Base-by-base conservation (phyloP, 768 basidiomycete species). In the Suillus clintonianus region DNA sequence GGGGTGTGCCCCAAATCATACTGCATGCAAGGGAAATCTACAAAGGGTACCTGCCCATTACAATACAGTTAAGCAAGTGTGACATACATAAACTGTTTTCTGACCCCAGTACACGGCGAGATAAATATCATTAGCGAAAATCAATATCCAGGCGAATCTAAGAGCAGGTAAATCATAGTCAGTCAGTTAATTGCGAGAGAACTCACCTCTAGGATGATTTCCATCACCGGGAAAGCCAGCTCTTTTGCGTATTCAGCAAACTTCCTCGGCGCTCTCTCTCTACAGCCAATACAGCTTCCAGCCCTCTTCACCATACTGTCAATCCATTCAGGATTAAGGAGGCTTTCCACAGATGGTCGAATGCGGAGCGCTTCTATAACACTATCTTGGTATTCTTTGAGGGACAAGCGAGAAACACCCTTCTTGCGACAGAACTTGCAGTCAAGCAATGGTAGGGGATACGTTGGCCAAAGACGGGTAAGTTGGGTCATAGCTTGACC, bases 381-480 rank as follows among this genome's bases (percentile, higher is more conserved):
- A 30, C 74, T 72, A 61, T 76, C 76, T 57, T 76, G 74, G 61
- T 76, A 76, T 36, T 55, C 68, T 63, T 72, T 77, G 9, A 74
- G 53, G 7, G 76, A 67, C 39, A 76, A 48, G 58, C 74, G 74
- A 24, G 76, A 67, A n/a, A 76, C 51, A 3, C 74, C 74, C 61
- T 77, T 76, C 68, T 76, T 76, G 65, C 74, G 74, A 64, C 74
- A 76, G 39, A 72, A 66, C 63, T 76, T 76, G 74, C 74, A 76
- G 61, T 76, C 74, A 50, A 76, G 66, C 24, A 63, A 70, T 4
- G 74, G 74, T 0, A 77, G 65, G 27, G 74, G 74, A 58, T 71
- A 77, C 42, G 67, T 54, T 8, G 74, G 63, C 74, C 74, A 76
- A 45, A 74, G 66, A n/a, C 71, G 76, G 39, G 66, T 63, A 42